Evolutionary conservation across 2,329 filamentous ascomycete genomes (phyloP).

Genomic region (Cordyceps cateniannulata): DNA sequence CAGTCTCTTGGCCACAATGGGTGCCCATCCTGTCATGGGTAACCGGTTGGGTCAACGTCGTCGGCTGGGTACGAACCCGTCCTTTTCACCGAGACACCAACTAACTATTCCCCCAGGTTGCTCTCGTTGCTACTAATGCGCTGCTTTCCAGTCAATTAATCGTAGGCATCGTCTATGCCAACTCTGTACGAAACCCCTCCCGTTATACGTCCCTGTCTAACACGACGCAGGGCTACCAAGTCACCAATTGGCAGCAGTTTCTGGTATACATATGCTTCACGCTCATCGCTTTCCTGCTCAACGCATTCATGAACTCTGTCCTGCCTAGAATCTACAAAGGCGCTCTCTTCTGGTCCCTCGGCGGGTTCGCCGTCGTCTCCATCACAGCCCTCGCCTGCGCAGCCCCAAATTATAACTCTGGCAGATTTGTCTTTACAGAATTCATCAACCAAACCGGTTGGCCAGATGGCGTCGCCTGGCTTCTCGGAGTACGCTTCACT

Average conservation of each 20-base stretch:
- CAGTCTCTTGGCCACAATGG: constrained; percentile 21
- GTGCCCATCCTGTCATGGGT: constrained; percentile 25
- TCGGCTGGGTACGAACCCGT: constrained; percentile 45
- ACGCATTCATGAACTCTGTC: constrained; percentile 26
- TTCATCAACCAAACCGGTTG: constrained; percentile 28
- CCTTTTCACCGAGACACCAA: not conserved
- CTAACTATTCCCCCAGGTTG: constrained; percentile 32
- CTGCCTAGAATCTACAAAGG: constrained; percentile 48
- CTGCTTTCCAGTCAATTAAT: constrained; percentile 61
- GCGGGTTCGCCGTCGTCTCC: constrained; percentile 61
- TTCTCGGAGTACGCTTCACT: constrained; percentile 24
- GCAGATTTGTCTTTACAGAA: constrained; percentile 24
- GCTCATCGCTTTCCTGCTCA: constrained; percentile 23
- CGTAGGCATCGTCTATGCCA: constrained; percentile 56
- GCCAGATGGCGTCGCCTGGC: constrained; percentile 29
- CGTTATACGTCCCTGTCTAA: not conserved
- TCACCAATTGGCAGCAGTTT: constrained; percentile 63
- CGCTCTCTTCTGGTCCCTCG: constrained; percentile 64
- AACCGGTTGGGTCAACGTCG: constrained; percentile 57
- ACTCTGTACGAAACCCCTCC: constrained; percentile 28
- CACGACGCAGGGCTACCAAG: constrained; percentile 35
- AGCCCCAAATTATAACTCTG: constrained; percentile 48
- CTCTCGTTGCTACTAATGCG: constrained; percentile 60
- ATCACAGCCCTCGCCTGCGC: constrained; percentile 62
- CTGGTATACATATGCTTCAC: constrained; percentile 36